phyloP scores from a whole-genome alignment of 345 rosid species.

The Gossypium stocksii region DNA sequence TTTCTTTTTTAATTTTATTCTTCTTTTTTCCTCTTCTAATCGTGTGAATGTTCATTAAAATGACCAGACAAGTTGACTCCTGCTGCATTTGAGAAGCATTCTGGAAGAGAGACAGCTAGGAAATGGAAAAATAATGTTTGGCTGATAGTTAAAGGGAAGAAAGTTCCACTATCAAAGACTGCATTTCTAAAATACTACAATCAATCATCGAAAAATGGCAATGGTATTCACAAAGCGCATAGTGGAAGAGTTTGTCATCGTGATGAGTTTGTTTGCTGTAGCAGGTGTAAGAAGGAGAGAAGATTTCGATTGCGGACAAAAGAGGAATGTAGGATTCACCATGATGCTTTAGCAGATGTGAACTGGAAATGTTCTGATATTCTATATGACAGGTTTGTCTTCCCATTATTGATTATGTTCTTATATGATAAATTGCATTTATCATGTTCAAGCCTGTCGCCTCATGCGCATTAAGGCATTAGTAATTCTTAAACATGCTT shows the following conservation, averaged over 20 bases:
- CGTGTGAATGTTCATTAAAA: slow-evolving; percentile 23
- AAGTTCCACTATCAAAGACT: slow-evolving; percentile 87
- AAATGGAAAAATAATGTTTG: slow-evolving; percentile 99
- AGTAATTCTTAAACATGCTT: background rate
- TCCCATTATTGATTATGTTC: background rate
- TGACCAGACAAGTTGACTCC: slow-evolving; percentile 84
- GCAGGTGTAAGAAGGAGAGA: slow-evolving; percentile 72
- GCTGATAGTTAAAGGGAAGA: slow-evolving; percentile 85
- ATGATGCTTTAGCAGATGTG: slow-evolving; percentile 69
- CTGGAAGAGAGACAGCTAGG: slow-evolving; percentile 97
- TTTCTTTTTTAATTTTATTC: background rate
- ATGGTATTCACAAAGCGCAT: slow-evolving; percentile 64
- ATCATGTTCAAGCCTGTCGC: background rate
- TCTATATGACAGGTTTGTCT: slow-evolving; percentile 67
- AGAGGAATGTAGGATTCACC: slow-evolving; percentile 78
- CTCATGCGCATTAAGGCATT: background rate
- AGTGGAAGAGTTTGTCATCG: slow-evolving; percentile 64
- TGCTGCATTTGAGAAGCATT: slow-evolving; percentile 98
- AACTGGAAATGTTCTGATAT: slow-evolving; percentile 81
- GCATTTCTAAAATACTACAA: slow-evolving; percentile 82
- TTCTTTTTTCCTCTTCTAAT: slow-evolving; percentile 22
- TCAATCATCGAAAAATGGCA: slow-evolving; percentile 55
- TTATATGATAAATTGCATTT: background rate
- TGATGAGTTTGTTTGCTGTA: slow-evolving; percentile 80
- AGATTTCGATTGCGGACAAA: slow-evolving; percentile 73